Evolutionary conservation across 805 yeast species (phyloP).

Genomic region (Candida caryicola): DNA sequence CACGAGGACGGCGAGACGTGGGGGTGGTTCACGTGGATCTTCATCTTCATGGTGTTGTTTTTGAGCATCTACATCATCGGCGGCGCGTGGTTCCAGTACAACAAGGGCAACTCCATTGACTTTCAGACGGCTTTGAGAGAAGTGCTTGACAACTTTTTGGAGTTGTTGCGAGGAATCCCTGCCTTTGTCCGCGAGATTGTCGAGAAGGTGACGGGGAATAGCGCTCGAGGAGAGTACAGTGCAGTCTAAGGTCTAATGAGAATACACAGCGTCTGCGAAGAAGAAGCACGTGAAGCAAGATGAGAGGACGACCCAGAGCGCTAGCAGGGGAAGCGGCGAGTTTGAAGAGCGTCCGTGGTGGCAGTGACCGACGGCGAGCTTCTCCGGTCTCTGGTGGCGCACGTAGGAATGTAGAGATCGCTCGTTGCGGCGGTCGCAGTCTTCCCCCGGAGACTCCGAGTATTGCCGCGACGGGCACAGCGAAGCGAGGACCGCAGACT

Average conservation of each 20-base stretch:
- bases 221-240: slow-evolving; percentile 83
- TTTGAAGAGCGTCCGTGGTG: no score
- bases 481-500: no score
- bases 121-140: slow-evolving; percentile 72
- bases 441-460: no score
- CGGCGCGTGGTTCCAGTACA: slow-evolving; percentile 73
- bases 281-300: no score
- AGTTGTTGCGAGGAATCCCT: slow-evolving; percentile 58
- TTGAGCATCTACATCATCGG: slow-evolving; percentile 70
- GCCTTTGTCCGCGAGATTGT: slow-evolving; percentile 65
- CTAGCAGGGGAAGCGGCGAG: no score
- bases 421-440: no score
- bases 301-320: no score
- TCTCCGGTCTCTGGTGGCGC: no score
- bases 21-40: slow-evolving; percentile 83
- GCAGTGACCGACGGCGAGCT: no score
- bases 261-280: no score
- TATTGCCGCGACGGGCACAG: no score
- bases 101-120: slow-evolving; percentile 67
- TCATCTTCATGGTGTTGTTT: slow-evolving; percentile 67
- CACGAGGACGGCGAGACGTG: slow-evolving; percentile 47
- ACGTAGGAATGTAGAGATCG: no score
- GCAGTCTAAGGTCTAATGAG: slow-evolving; percentile 82
- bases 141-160: slow-evolving; percentile 64
- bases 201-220: slow-evolving; percentile 59